Percentiles rank a stretch among this genome's conserved stretches.
These are phyloP conservation scores for Prunus mira DNA, from an alignment of 306 rosid species.

Conservation along the genomic window DNA sequence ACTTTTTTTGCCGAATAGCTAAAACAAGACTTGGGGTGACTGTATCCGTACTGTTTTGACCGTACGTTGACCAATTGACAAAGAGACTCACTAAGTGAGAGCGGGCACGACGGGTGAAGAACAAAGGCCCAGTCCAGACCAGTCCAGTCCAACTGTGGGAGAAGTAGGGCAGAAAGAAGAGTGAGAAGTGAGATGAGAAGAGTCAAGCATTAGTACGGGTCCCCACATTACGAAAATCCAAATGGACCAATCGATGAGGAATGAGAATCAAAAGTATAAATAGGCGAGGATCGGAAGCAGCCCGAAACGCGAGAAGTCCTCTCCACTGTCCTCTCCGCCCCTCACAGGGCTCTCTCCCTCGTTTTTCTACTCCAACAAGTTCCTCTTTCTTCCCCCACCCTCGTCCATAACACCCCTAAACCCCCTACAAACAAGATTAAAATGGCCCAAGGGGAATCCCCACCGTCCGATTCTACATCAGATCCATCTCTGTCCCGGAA, in stretches of 20 bases:
- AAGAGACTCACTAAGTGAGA: not conserved
- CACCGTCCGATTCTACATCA: constrained; percentile 30
- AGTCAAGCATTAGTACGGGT: not conserved
- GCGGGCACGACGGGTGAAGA: no score
- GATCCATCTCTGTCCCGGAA: constrained; percentile 56
- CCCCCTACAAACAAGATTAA: not conserved
- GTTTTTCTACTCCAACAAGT: not conserved
- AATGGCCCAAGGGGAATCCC: constrained; percentile 61
- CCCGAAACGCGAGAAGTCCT: constrained; percentile 26
- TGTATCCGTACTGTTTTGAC: no score
- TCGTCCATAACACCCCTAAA: not conserved
- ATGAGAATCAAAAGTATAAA: constrained; percentile 12
- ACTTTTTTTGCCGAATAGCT: no score
- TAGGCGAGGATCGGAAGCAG: not conserved
- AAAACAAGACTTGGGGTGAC: not conserved
- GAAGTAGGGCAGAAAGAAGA: not conserved
- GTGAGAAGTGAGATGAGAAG: not conserved
- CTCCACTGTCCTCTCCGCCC: constrained; percentile 32
- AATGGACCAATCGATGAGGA: not conserved
- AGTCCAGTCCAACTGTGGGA: no score
- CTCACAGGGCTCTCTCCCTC: constrained; percentile 9
- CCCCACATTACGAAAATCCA: not conserved
- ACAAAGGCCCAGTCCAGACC: no score
- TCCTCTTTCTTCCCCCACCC: not conserved
- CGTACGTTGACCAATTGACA: not conserved